Evolutionary conservation across 2,329 filamentous ascomycete species (phyloP).

Genomic region (Coccinonectria pachysandricola): DNA sequence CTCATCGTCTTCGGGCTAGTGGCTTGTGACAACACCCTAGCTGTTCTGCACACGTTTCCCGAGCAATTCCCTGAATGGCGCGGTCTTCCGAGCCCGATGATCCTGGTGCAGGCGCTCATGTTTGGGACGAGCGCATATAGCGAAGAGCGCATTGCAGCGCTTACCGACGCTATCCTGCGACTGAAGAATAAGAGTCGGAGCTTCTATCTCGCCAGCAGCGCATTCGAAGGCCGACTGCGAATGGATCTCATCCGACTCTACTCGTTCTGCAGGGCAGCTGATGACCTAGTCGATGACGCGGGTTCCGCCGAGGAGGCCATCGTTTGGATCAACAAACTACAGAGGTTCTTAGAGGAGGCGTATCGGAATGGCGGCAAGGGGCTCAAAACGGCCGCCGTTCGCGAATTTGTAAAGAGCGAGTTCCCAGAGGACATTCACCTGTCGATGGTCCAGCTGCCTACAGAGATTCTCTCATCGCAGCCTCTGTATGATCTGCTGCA

Average conservation of each 20-base stretch:
- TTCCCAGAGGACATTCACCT: slow-evolving; percentile 44
- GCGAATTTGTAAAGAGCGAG: slow-evolving; percentile 30
- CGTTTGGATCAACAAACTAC: slow-evolving; percentile 48
- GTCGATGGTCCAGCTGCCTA: slow-evolving; percentile 50
- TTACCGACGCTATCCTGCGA: slow-evolving; percentile 47
- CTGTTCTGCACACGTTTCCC: slow-evolving; percentile 54
- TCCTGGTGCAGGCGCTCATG: slow-evolving; percentile 41
- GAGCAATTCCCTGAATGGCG: slow-evolving; percentile 41
- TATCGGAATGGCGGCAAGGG: slow-evolving; percentile 5
- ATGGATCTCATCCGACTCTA: slow-evolving; percentile 61
- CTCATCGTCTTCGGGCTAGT: slow-evolving; percentile 60
- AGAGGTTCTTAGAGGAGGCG: slow-evolving; percentile 43
- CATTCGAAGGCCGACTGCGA: slow-evolving; percentile 56
- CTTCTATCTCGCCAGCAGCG: slow-evolving; percentile 62
- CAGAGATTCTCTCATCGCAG: slow-evolving; percentile 40
- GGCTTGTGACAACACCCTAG: slow-evolving; percentile 59
- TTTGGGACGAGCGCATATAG: slow-evolving; percentile 41
- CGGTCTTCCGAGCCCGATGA: slow-evolving; percentile 34
- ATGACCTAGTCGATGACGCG: slow-evolving; percentile 63
- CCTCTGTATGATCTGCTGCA: slow-evolving; percentile 55
- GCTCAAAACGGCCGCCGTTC: slow-evolving; percentile 1
- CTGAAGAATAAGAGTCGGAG: slow-evolving; percentile 58
- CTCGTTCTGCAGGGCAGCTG: slow-evolving; percentile 63
- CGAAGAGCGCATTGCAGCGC: slow-evolving; percentile 42
- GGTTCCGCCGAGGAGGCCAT: slow-evolving; percentile 38